phyloP scores from a whole-genome alignment of 106 monocot genomes.

The Chionographis japonica region DNA sequence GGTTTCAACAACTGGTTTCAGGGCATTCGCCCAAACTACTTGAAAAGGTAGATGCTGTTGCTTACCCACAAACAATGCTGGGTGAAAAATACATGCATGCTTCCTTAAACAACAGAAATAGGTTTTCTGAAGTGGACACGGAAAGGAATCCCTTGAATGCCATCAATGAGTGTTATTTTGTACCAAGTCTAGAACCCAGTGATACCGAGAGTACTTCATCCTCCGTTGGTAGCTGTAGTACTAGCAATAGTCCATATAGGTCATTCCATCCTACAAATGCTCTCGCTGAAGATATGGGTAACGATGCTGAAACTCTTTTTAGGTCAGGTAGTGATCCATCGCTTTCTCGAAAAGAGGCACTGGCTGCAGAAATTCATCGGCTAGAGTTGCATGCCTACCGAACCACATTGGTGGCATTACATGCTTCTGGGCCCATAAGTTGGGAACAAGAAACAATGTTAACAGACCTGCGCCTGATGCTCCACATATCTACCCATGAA shows the following conservation, averaged over 20 bases:
- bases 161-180: not conserved
- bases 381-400: slow-evolving; percentile 64
- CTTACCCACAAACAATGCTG: slow-evolving; percentile 35
- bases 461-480: slow-evolving; percentile 60
- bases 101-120: slow-evolving; percentile 33
- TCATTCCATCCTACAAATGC: slow-evolving; percentile 7
- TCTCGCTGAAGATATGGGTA: slow-evolving; percentile 18
- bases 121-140: slow-evolving; percentile 17
- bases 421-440: slow-evolving; percentile 78
- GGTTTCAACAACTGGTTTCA: not conserved
- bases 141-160: slow-evolving; percentile 2
- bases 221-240: slow-evolving; percentile 52
- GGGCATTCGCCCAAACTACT: slow-evolving; percentile 3
- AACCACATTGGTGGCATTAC: slow-evolving; percentile 47
- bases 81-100: slow-evolving; percentile 40
- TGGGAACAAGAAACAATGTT: slow-evolving; percentile 82
- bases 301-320: slow-evolving; percentile 27
- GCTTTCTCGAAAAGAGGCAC: slow-evolving; percentile 9
- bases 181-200: slow-evolving; percentile 11
- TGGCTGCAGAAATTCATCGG: slow-evolving; percentile 37
- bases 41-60: slow-evolving; percentile 48
- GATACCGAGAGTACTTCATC: slow-evolving; percentile 35
- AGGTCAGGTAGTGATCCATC: slow-evolving; percentile 18
- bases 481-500: slow-evolving; percentile 78
- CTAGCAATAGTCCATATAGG: slow-evolving; percentile 25